phyloP scores from a whole-genome alignment of 2,329 filamentous ascomycete genomes.

The Diaporthe velutina region DNA sequence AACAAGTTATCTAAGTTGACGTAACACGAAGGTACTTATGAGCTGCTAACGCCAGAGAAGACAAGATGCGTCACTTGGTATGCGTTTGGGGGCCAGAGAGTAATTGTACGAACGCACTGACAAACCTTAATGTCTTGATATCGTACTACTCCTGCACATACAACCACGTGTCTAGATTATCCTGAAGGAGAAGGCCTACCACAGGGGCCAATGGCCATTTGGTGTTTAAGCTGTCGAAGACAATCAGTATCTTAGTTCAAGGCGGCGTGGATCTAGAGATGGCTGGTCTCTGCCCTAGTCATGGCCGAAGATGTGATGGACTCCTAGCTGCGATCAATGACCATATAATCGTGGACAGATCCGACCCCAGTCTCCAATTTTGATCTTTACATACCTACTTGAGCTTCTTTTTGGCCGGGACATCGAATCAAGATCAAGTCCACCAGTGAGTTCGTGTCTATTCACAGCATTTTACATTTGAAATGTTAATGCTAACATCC shows the following conservation, averaged over 20 bases:
- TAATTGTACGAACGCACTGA: neutral
- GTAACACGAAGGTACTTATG: neutral
- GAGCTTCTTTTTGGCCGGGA: neutral
- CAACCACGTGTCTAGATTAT: neutral
- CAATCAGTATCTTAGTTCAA: neutral
- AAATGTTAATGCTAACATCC: neutral
- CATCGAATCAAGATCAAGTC: neutral
- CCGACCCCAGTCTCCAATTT: neutral
- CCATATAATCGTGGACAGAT: neutral
- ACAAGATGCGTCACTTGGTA: neutral
- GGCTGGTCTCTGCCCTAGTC: neutral
- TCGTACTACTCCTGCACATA: neutral
- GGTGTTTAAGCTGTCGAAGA: neutral
- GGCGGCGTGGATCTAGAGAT: neutral
- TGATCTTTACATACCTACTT: neutral
- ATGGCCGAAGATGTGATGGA: too few relatives aligned
- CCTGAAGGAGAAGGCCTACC: neutral
- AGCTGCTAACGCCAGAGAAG: neutral
- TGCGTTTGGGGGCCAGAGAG: neutral
- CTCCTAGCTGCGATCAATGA: neutral
- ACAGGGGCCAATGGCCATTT: neutral
- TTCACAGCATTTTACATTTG: neutral
- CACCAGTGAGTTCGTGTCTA: neutral
- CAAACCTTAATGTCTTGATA: neutral
- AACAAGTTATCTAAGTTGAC: neutral